Evolutionary conservation across 176 grass and related monocot genomes (phyloP).

Genomic region (Eragrostis curvula): DNA sequence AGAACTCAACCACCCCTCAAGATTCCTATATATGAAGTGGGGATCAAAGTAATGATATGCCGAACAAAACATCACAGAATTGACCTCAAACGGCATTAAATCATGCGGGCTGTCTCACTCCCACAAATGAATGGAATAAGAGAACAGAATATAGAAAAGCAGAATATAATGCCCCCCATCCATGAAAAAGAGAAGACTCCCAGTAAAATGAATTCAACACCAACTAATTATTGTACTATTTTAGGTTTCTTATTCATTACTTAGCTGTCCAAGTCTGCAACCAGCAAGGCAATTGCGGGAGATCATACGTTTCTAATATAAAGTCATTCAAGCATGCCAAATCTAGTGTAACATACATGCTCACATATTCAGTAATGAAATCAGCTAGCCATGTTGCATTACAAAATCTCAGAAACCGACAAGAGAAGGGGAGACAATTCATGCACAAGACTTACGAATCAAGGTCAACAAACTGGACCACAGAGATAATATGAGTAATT

Average conservation of each 20-base stretch:
- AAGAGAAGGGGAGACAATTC: background rate
- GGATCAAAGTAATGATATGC: background rate
- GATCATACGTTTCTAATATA: background rate
- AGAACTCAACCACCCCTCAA: background rate
- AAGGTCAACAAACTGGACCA: too few species aligned
- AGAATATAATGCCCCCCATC: background rate
- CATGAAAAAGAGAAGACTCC: background rate
- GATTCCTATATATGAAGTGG: background rate
- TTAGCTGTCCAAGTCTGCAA: constrained; percentile 1
- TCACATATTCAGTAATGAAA: background rate
- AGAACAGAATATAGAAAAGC: background rate
- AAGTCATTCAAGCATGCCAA: background rate
- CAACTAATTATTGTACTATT: constrained; percentile 10
- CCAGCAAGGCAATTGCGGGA: constrained; percentile 13
- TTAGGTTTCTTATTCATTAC: background rate
- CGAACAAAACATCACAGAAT: background rate
- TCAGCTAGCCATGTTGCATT: background rate
- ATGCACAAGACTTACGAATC: too few species aligned
- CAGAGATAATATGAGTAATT: constrained; percentile 1
- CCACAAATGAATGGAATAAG: constrained; percentile 7
- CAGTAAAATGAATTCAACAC: background rate
- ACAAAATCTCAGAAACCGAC: background rate
- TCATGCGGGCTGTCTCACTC: background rate
- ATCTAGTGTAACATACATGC: background rate
- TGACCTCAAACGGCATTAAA: background rate